Percentiles rank a stretch among this genome's conserved stretches.
Evolutionary conservation across 495 filamentous ascomycete species (phyloP).

Genomic region (Aspergillus nidulans): DNA sequence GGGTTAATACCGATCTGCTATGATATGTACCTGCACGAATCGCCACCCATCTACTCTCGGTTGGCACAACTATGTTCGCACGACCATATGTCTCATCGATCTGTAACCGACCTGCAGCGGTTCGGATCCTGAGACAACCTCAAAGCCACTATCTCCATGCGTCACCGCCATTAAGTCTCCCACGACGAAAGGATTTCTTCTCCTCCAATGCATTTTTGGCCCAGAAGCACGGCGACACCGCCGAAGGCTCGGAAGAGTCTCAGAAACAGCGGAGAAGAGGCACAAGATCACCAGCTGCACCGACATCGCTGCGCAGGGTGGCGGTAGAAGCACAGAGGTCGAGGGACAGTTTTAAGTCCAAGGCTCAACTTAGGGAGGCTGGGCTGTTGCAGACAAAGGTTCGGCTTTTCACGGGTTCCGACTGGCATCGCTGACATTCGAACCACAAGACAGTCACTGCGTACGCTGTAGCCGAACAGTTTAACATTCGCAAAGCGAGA

Average conservation of each 20-base stretch:
- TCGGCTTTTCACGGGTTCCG: not conserved
- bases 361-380: constrained; percentile 36
- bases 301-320: constrained; percentile 53
- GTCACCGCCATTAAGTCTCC: constrained; percentile 26
- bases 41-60: constrained; percentile 1
- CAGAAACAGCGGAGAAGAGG: constrained; percentile 43
- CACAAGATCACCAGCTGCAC: constrained; percentile 43
- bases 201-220: constrained; percentile 43
- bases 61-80: constrained; percentile 29
- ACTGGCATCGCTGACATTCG: constrained; percentile 19
- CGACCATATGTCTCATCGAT: constrained; percentile 31
- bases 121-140: constrained; percentile 20
- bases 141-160: constrained; percentile 41
- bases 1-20: not conserved
- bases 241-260: constrained; percentile 21
- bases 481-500: constrained; percentile 68
- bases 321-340: constrained; percentile 59
- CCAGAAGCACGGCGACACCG: constrained; percentile 30
- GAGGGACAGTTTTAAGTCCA: constrained; percentile 42
- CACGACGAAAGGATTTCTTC: constrained; percentile 45
- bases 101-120: constrained; percentile 24
- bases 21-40: not conserved
- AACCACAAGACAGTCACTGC: constrained; percentile 64
- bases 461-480: constrained; percentile 81
- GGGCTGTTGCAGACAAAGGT: constrained; percentile 44